Evolutionary conservation across 1,284 basidiomycete species (phyloP), one percentile per base, ranked within the genome.

Genomic region (Volvariella surrecta): DNA sequence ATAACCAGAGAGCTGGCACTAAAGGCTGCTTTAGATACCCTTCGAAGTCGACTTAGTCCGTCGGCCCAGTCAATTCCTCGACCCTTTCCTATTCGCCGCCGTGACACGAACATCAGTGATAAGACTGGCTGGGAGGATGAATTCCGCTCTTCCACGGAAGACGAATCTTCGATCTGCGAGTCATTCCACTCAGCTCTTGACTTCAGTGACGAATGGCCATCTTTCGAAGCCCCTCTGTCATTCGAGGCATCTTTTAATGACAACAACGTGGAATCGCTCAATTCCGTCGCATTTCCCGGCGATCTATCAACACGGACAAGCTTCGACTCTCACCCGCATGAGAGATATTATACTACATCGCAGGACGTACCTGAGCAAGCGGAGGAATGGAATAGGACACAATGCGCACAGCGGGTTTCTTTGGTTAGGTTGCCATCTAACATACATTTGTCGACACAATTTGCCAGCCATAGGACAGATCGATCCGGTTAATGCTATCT

Each of bases 321-420:
- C 15, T 15, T 35, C 15, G 34, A 35, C 17, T 17, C 43, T n/a
- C 37, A 39, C 24, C 39, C 42, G 17, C 37, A 45, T 20, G 43
- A 2, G 7, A 11, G 37, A 4, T 28, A 44, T 16, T 18, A 16
- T 37, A 32, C 42, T 35, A 39, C 37, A 43, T 45, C 44, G 20
- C 21, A 47, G 16, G 48, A 45, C 18, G 51, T 50, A 35, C 46
- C 21, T n/a, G 82, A 86, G 56, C 69, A 78, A 59, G 86, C 88
- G 15, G 88, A 90, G 59, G 79, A 85, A 47, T 92, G 89, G 89
- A 70, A 86, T 58, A 80, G 80, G 60, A 91, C 89, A 1, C 78
- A 82, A 32, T 84, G 82, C 32, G 88, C 86, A 11, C 83, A 86
- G 50, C 80, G 87, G 11, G 89, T 91, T 13, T 89, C 86, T 15